Base-by-base conservation (phyloP, 2,329 filamentous ascomycete genomes). In the Pezicula neosporulosa region DNA sequence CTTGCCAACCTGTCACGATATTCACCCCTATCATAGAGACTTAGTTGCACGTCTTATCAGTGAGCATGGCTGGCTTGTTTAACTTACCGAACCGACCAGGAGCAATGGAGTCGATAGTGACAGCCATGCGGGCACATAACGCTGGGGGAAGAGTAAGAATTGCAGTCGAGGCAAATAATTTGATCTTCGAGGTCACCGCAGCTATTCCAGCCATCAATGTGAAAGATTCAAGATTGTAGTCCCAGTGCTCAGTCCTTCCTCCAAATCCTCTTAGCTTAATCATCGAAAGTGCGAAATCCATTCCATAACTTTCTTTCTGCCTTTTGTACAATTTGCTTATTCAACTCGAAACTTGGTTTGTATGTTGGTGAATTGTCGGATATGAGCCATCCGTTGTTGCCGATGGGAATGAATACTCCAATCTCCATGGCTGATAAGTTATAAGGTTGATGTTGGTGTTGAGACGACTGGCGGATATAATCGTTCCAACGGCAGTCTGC, bases 1-100 rank as follows among this genome's bases (percentile, higher is more conserved):
- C 47, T 41, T 64, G 63, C 63, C 63, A 65, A 6, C 63, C 63
- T 9, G 63, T 64, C 24, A 65, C 63, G 42, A 65, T 65, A 51
- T 65, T 65, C 46, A 65, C 41, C 3, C 62, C 59, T 59, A 28
- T 60, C 62, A 45, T 60, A 62, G 3, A 36, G 62, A 59, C 15
- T 42, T 19, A 42, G 12, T 42, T 5, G 4, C 24, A 19, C 2
- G 5, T 42, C 24, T 16, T 13, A 13, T 18, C 10, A 18, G 39
- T 21, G 4, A 18, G 6, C 12, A 13, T 9, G 8, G 18, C 10
- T 13, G 10, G 24, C 16, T 21, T 19, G 18, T 13, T 42, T 8
- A 13, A 18, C 39, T 15, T 42, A 42, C 39, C 62, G 42, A 63
- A 65, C 36, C 62, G 58, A 15, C 62, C 61, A 2, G 62, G 61